phyloP scores from a whole-genome alignment of 768 basidiomycete genomes.

The Lactarius sanguifluus region DNA sequence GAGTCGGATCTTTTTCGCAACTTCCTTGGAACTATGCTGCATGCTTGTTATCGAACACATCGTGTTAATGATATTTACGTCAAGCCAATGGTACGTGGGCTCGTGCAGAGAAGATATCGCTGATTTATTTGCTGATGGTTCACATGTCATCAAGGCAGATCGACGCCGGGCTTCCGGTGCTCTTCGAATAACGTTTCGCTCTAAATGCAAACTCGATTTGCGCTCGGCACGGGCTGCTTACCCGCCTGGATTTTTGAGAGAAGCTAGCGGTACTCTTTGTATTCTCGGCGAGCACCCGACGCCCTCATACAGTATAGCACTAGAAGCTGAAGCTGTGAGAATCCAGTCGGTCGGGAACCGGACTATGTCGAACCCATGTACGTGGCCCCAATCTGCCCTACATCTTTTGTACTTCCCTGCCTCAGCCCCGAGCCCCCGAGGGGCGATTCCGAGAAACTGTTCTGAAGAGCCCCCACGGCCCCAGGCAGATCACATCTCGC shows the following conservation, averaged over 20 bases:
- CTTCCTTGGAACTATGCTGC: background rate
- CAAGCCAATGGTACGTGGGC: background rate
- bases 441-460: background rate
- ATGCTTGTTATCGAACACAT: background rate
- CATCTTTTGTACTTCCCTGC: background rate
- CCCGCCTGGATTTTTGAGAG: background rate
- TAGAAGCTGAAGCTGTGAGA: background rate
- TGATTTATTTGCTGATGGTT: background rate
- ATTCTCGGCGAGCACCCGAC: background rate
- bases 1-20: background rate
- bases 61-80: background rate
- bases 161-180: background rate
- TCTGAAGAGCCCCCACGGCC: background rate
- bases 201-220: background rate
- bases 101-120: background rate
- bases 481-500: background rate
- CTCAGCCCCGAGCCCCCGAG: background rate
- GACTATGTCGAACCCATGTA: background rate
- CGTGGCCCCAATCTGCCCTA: background rate
- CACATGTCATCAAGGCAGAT: background rate
- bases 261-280: background rate
- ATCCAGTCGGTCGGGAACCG: background rate
- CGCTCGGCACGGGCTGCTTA: background rate
- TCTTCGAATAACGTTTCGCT: background rate
- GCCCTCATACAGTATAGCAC: background rate